Evolutionary conservation across 2,329 filamentous ascomycete species (phyloP).

Genomic region (Xylariaceae sp.): DNA sequence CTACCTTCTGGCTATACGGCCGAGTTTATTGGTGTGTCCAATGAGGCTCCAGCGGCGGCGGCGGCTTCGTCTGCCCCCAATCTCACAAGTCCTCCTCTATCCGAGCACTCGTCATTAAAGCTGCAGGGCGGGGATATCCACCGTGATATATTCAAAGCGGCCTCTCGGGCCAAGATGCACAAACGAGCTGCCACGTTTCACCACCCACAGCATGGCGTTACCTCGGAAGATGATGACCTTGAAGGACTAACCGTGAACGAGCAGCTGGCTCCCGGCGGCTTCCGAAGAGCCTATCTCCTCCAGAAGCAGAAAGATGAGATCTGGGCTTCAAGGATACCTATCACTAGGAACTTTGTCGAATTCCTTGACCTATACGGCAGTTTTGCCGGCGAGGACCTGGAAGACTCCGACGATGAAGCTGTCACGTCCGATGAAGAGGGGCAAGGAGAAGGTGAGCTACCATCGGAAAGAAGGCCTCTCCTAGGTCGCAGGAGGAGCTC

Average conservation of each 20-base stretch:
- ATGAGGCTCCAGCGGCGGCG: slow-evolving; percentile 22
- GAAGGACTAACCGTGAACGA: slow-evolving; percentile 41
- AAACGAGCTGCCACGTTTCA: slow-evolving; percentile 72
- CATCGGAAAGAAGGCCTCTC: slow-evolving; percentile 64
- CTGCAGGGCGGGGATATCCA: slow-evolving; percentile 81
- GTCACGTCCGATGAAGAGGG: slow-evolving; percentile 55
- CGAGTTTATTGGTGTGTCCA: slow-evolving; percentile 45
- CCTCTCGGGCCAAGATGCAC: slow-evolving; percentile 59
- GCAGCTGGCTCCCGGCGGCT: slow-evolving; percentile 51
- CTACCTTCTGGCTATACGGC: slow-evolving; percentile 45
- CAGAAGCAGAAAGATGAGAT: slow-evolving; percentile 45
- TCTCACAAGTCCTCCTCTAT: slow-evolving; percentile 34
- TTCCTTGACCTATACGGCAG: slow-evolving; percentile 78
- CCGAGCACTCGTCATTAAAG: slow-evolving; percentile 68
- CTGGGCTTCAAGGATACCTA: slow-evolving; percentile 55
- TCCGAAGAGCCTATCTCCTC: slow-evolving; percentile 54
- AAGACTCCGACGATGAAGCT: slow-evolving; percentile 65
- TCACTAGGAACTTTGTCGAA: slow-evolving; percentile 74
- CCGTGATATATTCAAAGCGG: slow-evolving; percentile 77
- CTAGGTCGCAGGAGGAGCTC: slow-evolving; percentile 62
- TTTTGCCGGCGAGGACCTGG: slow-evolving; percentile 76
- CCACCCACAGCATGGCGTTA: slow-evolving; percentile 52
- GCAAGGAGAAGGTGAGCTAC: slow-evolving; percentile 40
- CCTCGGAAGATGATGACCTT: slow-evolving; percentile 44
- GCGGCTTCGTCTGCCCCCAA: slow-evolving; percentile 29